These are phyloP conservation scores for Xylaria sp. DNA, from an alignment of 2,329 filamentous ascomycete species.

Conservation along the genomic window DNA sequence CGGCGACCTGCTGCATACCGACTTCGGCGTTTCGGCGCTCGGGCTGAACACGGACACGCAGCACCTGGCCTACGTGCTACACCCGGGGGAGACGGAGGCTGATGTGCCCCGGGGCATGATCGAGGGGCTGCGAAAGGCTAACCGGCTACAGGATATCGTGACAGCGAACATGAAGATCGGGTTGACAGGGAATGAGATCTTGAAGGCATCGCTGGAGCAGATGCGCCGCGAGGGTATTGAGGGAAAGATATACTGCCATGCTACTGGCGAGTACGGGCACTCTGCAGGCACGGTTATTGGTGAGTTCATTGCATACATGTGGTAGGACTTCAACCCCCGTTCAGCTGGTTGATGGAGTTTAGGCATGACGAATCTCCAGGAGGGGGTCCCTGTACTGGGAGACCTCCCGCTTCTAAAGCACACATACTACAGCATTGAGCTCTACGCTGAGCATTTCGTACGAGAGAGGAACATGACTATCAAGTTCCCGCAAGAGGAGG, in stretches of 20 bases:
- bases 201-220: slow-evolving; percentile 42
- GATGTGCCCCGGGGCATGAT: slow-evolving; percentile 46
- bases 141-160: slow-evolving; percentile 52
- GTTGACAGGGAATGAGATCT: slow-evolving; percentile 48
- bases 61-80: slow-evolving; percentile 52
- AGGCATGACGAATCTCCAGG: slow-evolving; percentile 56
- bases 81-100: slow-evolving; percentile 44
- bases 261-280: slow-evolving; percentile 56
- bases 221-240: slow-evolving; percentile 48
- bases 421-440: slow-evolving; percentile 55
- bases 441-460: slow-evolving; percentile 51
- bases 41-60: slow-evolving; percentile 55
- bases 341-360: background rate
- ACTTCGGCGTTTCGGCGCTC: slow-evolving; percentile 52
- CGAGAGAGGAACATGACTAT: slow-evolving; percentile 48
- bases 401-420: slow-evolving; percentile 48
- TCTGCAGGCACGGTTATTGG: slow-evolving; percentile 52
- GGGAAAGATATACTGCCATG: slow-evolving; percentile 53
- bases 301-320: slow-evolving; percentile 28
- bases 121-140: slow-evolving; percentile 49
- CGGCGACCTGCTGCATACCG: slow-evolving; percentile 52
- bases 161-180: slow-evolving; percentile 48
- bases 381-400: slow-evolving; percentile 49
- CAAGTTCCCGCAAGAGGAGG: slow-evolving; percentile 53
- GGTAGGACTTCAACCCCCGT: too few species aligned